These are phyloP conservation scores for Candolleomyces efflorescens DNA, from an alignment of 768 basidiomycete species.

Conservation along the genomic window DNA sequence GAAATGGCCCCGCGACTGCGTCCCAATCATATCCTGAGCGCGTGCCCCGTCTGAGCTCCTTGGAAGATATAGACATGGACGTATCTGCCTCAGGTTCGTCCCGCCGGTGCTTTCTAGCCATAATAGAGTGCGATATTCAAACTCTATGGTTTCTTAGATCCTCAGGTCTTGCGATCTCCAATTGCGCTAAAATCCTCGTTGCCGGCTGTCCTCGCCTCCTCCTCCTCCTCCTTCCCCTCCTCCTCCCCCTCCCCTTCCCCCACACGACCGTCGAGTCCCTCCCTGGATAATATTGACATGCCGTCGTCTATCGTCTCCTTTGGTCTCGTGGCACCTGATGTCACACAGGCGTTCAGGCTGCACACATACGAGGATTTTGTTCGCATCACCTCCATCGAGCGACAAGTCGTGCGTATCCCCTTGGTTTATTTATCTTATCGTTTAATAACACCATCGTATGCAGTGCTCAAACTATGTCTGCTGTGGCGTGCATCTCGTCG, in stretches of 20 bases:
- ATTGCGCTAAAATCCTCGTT: background rate
- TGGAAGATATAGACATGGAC: conserved; percentile 5
- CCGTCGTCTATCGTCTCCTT: background rate
- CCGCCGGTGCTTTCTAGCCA: background rate
- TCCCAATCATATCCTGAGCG: background rate
- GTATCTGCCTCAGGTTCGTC: conserved; percentile 1
- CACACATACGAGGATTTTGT: conserved; percentile 16
- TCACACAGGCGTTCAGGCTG: conserved; percentile 7
- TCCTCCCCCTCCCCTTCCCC: background rate
- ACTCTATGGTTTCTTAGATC: background rate
- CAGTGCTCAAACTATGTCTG: conserved; percentile 41
- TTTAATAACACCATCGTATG: background rate
- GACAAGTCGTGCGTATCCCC: conserved; percentile 18
- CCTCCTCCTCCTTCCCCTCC: background rate
- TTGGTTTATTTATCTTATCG: background rate
- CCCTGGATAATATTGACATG: conserved; percentile 3
- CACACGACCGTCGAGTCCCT: background rate
- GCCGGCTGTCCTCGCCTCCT: background rate
- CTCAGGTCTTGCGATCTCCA: background rate
- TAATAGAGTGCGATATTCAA: background rate
- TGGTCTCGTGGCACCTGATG: background rate
- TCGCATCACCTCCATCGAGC: conserved; percentile 24
- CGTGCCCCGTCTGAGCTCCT: background rate
- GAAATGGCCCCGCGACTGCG: conserved; percentile 5
- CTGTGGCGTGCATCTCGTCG: conserved; percentile 40